Conservation (phyloP, 2,329 filamentous ascomycete genomes). For the Microcyclosporella mali region DNA sequence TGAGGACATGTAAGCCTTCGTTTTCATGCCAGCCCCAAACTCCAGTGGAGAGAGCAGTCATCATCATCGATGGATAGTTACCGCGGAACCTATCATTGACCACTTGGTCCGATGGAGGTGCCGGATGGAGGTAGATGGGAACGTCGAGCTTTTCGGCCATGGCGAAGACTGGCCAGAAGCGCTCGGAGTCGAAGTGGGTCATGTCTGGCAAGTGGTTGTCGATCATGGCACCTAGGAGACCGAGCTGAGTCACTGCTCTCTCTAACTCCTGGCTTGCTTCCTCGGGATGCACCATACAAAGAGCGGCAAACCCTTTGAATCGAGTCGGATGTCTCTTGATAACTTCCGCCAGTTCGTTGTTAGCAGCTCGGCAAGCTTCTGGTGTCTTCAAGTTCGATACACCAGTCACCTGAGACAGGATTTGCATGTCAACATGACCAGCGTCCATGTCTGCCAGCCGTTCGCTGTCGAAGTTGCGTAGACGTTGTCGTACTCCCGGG, state of each 20-base stretch:
- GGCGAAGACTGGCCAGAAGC: slow-evolving; percentile 24
- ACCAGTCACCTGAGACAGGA: slow-evolving; percentile 20
- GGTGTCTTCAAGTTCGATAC: slow-evolving; percentile 4
- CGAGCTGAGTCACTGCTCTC: slow-evolving; percentile 18
- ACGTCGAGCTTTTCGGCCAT: slow-evolving; percentile 39
- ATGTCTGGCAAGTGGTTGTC: slow-evolving; percentile 23
- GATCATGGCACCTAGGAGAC: slow-evolving; percentile 27
- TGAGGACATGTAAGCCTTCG: slow-evolving; percentile 43
- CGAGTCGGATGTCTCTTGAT: slow-evolving; percentile 15
- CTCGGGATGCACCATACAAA: slow-evolving; percentile 24
- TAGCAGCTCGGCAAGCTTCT: slow-evolving; percentile 16
- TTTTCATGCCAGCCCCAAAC: slow-evolving; percentile 48
- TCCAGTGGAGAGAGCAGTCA: slow-evolving; percentile 31
- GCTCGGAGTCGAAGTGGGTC: slow-evolving; percentile 20
- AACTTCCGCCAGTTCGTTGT: slow-evolving; percentile 21
- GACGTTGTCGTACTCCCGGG: slow-evolving; percentile 1
- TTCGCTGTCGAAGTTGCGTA: slow-evolving; percentile 10
- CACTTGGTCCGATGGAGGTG: slow-evolving; percentile 32
- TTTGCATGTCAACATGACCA: slow-evolving; percentile 19
- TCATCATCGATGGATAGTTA: slow-evolving; percentile 25
- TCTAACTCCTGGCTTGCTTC: slow-evolving; percentile 22
- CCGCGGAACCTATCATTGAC: slow-evolving; percentile 35
- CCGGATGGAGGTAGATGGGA: slow-evolving; percentile 47
- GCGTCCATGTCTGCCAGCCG: slow-evolving; percentile 23
- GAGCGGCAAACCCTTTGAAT: slow-evolving; percentile 22